phyloP scores from a whole-genome alignment of 1,139 yeast species.

The Sugiyamaella xylanicola region DNA sequence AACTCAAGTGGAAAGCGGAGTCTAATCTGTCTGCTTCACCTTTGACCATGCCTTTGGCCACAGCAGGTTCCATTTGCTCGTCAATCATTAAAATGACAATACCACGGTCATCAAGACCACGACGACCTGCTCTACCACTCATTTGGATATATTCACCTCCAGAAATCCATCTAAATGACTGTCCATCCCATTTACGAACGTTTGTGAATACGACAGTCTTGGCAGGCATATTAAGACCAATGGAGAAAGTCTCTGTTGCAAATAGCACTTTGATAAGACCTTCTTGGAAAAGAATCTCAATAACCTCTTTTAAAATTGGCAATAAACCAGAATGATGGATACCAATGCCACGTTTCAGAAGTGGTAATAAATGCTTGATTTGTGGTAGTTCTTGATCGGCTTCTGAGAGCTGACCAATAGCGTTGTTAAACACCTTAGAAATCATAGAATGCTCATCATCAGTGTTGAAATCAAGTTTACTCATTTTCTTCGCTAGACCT shows the following conservation, averaged over 20 bases:
- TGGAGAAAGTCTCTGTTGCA: slow-evolving; percentile 98
- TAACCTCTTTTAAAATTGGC: slow-evolving; percentile 94
- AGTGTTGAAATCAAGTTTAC: slow-evolving; percentile 87
- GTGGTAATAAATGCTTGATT: slow-evolving; percentile 84
- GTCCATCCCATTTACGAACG: slow-evolving; percentile 98
- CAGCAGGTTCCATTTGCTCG: slow-evolving; percentile 98
- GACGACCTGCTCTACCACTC: slow-evolving; percentile 99
- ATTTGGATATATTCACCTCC: slow-evolving; percentile 99
- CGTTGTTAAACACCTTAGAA: slow-evolving; percentile 84
- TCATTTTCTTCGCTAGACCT: slow-evolving; percentile 88
- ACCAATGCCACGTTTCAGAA: slow-evolving; percentile 93
- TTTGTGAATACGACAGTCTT: slow-evolving; percentile 97
- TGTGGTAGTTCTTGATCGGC: slow-evolving; percentile 92
- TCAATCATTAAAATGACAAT: slow-evolving; percentile 99
- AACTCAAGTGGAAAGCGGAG: slow-evolving; percentile 95
- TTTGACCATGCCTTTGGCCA: slow-evolving; percentile 98
- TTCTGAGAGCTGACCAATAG: slow-evolving; percentile 83
- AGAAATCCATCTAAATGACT: slow-evolving; percentile 95
- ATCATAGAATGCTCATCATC: slow-evolving; percentile 91
- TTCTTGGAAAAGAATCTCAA: slow-evolving; percentile 95
- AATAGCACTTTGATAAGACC: slow-evolving; percentile 91
- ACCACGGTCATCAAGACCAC: slow-evolving; percentile 99
- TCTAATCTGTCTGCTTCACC: slow-evolving; percentile 97
- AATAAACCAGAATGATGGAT: slow-evolving; percentile 96
- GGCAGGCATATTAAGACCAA: slow-evolving; percentile 98